Evolutionary conservation across 306 rosid species (phyloP).

Genomic region (Ammopiptanthus mongolicus): DNA sequence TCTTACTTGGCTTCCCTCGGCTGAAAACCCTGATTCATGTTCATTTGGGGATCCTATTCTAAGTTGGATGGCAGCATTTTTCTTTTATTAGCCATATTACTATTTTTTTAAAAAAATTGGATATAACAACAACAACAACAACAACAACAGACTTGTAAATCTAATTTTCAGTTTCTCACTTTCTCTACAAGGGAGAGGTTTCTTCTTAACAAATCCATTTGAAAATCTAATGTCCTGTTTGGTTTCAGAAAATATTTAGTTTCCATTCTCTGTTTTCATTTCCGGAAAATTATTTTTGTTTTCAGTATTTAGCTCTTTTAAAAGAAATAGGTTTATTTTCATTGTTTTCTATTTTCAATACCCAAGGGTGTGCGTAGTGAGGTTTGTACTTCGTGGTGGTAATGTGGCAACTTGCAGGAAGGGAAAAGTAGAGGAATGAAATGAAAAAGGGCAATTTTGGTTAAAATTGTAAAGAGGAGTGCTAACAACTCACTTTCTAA

Average conservation of each 20-base stretch:
- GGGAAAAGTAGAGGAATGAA: too few species aligned
- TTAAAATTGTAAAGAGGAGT: too few species aligned
- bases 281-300: not conserved
- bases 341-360: not conserved
- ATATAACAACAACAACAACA: constrained; percentile 9
- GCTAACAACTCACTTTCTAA: too few species aligned
- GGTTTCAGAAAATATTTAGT: not conserved
- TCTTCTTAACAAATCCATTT: not conserved
- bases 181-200: not conserved
- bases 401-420: too few species aligned
- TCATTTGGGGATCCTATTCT: not conserved
- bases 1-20: not conserved
- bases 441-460: not conserved
- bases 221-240: not conserved
- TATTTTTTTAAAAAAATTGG: not conserved
- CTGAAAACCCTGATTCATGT: not conserved
- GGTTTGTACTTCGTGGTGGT: too few species aligned
- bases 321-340: too few species aligned
- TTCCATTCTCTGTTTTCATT: not conserved
- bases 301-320: not conserved
- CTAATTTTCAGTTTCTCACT: not conserved
- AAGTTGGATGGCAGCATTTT: not conserved
- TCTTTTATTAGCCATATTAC: not conserved
- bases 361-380: not conserved
- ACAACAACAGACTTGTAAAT: not conserved